phyloP scores from a whole-genome alignment of 371 early-diverging fungal species.

The Chytridiales sp. region DNA sequence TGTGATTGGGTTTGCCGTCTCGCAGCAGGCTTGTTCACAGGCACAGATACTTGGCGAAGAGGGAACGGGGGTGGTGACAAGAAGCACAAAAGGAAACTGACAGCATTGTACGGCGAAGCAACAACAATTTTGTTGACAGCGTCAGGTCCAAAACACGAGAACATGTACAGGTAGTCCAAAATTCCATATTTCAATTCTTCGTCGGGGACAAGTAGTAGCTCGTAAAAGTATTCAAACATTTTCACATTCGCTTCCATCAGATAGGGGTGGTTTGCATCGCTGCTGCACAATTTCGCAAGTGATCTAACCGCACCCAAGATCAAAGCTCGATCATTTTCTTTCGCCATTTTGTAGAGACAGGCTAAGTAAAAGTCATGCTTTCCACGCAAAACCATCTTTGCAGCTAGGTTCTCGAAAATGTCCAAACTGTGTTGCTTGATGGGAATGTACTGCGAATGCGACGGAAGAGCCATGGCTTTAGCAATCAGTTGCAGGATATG shows the following conservation, averaged over 20 bases:
- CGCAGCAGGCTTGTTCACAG: too few relatives aligned
- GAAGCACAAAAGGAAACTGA: constrained; percentile 33
- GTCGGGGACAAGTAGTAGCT: constrained; percentile 63
- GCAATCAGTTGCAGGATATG: constrained; percentile 56
- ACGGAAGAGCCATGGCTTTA: constrained; percentile 58
- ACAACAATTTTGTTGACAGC: constrained; percentile 24
- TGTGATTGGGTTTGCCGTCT: too few relatives aligned
- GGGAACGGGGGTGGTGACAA: too few relatives aligned
- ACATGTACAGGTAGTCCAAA: constrained; percentile 74
- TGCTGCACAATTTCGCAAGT: constrained; percentile 64
- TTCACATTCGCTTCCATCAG: constrained; percentile 50
- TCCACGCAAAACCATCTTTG: constrained; percentile 27
- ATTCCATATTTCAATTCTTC: constrained; percentile 70
- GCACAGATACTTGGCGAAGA: too few relatives aligned
- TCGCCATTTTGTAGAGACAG: constrained; percentile 33
- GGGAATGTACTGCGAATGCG: constrained; percentile 38
- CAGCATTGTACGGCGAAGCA: constrained; percentile 21
- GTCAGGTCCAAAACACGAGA: constrained; percentile 55
- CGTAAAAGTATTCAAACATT: constrained; percentile 61
- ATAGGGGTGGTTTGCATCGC: constrained; percentile 64
- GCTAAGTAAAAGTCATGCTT: constrained; percentile 44
- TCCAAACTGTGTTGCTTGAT: constrained; percentile 69
- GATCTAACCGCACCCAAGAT: constrained; percentile 67
- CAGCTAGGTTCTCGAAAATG: constrained; percentile 64
- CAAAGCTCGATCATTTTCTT: constrained; percentile 64